Evolutionary conservation across 1,284 basidiomycete genomes (phyloP).

Genomic region (Cryptococcus sp.): DNA sequence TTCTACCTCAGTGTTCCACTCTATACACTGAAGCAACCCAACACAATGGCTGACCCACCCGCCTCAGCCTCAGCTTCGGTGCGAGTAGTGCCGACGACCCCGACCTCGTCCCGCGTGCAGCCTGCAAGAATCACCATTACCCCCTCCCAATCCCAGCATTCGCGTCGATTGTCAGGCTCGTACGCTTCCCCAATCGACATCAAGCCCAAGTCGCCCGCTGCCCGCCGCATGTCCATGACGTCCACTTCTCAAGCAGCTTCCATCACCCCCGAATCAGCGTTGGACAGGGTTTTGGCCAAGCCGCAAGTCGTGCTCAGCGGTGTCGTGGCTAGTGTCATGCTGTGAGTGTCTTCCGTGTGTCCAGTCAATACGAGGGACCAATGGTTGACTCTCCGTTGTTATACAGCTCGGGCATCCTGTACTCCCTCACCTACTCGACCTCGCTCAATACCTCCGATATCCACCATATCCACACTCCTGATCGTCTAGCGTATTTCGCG

Average conservation of each 20-base stretch:
- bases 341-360: slow-evolving; percentile 25
- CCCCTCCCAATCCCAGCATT: neutral
- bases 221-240: slow-evolving; percentile 31
- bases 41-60: neutral
- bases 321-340: slow-evolving; percentile 21
- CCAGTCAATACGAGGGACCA: neutral
- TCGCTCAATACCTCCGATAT: slow-evolving; percentile 57
- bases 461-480: slow-evolving; percentile 56
- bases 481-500: slow-evolving; percentile 67
- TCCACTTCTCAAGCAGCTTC: slow-evolving; percentile 27
- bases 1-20: neutral
- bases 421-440: slow-evolving; percentile 64
- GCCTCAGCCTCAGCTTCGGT: neutral
- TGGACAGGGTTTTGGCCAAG: slow-evolving; percentile 8
- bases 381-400: neutral
- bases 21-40: neutral
- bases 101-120: neutral
- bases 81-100: neutral
- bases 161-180: neutral
- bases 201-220: slow-evolving; percentile 25
- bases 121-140: slow-evolving; percentile 1
- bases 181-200: slow-evolving; percentile 25
- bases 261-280: slow-evolving; percentile 6
- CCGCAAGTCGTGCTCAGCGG: slow-evolving; percentile 17
- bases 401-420: slow-evolving; percentile 37